Percentiles rank a stretch among this genome's conserved stretches.
Evolutionary conservation across 1,284 basidiomycete genomes (phyloP).

Genomic region (Sanghuangporus baumii): DNA sequence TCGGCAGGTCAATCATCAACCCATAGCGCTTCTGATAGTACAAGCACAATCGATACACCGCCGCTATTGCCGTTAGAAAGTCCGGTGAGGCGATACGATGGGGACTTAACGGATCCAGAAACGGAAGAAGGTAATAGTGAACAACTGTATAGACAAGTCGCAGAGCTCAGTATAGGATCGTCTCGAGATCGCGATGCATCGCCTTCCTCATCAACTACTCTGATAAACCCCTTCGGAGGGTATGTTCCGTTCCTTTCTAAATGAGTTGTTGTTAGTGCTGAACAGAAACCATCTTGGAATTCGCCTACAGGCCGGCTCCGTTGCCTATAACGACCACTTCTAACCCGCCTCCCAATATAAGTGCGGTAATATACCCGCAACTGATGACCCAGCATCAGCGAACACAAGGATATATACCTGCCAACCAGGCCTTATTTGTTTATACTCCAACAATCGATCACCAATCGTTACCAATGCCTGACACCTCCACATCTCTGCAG

Average conservation of each 20-base stretch:
- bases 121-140: constrained; percentile 24
- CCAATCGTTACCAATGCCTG: constrained; percentile 24
- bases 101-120: constrained; percentile 40
- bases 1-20: constrained; percentile 21
- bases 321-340: constrained; percentile 57
- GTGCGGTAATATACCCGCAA: constrained; percentile 46
- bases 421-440: constrained; percentile 43
- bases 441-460: constrained; percentile 21
- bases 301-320: constrained; percentile 19
- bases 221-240: constrained; percentile 19
- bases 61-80: constrained; percentile 37
- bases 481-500: constrained; percentile 11
- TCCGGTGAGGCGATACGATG: constrained; percentile 34
- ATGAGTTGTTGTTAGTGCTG: constrained; percentile 12
- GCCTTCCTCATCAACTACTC: constrained; percentile 16
- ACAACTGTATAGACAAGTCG: constrained; percentile 10
- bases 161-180: constrained; percentile 14
- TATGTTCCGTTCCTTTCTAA: not conserved
- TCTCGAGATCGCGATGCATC: constrained; percentile 3
- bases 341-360: constrained; percentile 41
- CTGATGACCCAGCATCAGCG: constrained; percentile 68
- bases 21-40: constrained; percentile 23
- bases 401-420: constrained; percentile 61
- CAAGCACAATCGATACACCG: constrained; percentile 19
- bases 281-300: constrained; percentile 23